Evolutionary conservation across 352 stramenopile genomes (phyloP).

Genomic region (Globisporangium radiosum): DNA sequence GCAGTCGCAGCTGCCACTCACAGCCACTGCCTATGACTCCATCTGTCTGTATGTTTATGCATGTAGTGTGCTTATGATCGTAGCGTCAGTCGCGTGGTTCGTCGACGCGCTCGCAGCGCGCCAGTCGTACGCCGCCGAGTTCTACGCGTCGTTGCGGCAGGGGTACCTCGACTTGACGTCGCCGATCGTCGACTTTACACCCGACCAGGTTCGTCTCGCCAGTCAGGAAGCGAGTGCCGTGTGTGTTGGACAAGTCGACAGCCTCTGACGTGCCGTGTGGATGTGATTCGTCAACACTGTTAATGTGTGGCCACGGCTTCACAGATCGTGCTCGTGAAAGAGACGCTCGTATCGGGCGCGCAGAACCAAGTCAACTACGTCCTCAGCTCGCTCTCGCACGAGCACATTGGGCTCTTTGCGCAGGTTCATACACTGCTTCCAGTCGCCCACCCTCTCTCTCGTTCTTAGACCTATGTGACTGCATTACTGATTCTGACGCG

Average conservation of each 20-base stretch:
- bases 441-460: neutral
- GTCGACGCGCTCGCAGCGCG: conserved; percentile 62
- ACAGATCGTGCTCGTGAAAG: conserved; percentile 73
- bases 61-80: conserved; percentile 55
- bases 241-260: neutral
- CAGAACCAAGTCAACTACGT: conserved; percentile 87
- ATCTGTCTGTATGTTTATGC: too few species aligned
- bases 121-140: conserved; percentile 81
- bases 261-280: too few species aligned
- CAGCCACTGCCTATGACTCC: too few species aligned
- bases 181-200: conserved; percentile 74
- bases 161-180: conserved; percentile 80
- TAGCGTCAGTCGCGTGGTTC: conserved; percentile 52
- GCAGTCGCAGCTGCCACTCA: too few species aligned
- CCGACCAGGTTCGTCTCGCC: conserved; percentile 51
- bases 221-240: too few species aligned
- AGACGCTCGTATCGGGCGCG: conserved; percentile 62
- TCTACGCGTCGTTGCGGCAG: conserved; percentile 78
- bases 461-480: neutral
- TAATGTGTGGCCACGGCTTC: neutral
- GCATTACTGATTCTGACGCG: too few species aligned
- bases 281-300: too few species aligned
- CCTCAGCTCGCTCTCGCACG: conserved; percentile 64
- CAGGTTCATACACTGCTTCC: conserved; percentile 23
- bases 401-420: conserved; percentile 70